phyloP scores from a whole-genome alignment of 768 basidiomycete genomes.

The Hygrocybe punicea region DNA sequence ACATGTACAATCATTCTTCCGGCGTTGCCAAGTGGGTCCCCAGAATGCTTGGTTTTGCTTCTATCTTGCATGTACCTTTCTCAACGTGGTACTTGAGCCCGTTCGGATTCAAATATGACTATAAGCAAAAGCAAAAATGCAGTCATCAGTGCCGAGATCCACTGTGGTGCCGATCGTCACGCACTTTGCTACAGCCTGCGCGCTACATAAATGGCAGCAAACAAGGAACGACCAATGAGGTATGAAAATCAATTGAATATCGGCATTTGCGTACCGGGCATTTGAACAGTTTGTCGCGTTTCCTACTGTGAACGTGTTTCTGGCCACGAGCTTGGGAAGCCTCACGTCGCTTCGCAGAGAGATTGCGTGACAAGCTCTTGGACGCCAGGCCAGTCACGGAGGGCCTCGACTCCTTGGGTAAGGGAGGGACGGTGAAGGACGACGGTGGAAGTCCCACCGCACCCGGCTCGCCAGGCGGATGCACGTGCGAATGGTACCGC shows the following conservation, averaged over 20 bases:
- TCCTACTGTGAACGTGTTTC: slow-evolving; percentile 6
- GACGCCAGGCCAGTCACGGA: neutral
- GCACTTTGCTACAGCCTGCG: slow-evolving; percentile 53
- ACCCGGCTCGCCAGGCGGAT: neutral
- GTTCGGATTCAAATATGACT: slow-evolving; percentile 64
- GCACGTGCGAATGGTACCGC: neutral
- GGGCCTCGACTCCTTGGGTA: neutral
- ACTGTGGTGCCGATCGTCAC: slow-evolving; percentile 12
- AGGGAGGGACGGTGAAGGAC: neutral
- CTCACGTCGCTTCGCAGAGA: neutral
- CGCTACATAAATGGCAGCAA: slow-evolving; percentile 28
- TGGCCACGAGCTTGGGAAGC: neutral
- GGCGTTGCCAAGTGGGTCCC: neutral
- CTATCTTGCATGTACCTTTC: slow-evolving; percentile 59
- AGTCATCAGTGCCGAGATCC: slow-evolving; percentile 1
- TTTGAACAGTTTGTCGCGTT: slow-evolving; percentile 45
- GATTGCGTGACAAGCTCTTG: neutral
- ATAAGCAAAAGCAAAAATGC: slow-evolving; percentile 1
- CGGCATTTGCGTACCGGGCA: slow-evolving; percentile 44
- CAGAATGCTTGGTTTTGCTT: slow-evolving; percentile 9
- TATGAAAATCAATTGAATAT: neutral
- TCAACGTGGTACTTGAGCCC: slow-evolving; percentile 66
- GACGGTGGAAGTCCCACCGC: slow-evolving; percentile 1
- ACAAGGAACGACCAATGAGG: neutral
- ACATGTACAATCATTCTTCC: too few species aligned